These are phyloP conservation scores for Fusarium napiforme DNA, from an alignment of 2,329 filamentous ascomycete genomes.

Conservation along the genomic window DNA sequence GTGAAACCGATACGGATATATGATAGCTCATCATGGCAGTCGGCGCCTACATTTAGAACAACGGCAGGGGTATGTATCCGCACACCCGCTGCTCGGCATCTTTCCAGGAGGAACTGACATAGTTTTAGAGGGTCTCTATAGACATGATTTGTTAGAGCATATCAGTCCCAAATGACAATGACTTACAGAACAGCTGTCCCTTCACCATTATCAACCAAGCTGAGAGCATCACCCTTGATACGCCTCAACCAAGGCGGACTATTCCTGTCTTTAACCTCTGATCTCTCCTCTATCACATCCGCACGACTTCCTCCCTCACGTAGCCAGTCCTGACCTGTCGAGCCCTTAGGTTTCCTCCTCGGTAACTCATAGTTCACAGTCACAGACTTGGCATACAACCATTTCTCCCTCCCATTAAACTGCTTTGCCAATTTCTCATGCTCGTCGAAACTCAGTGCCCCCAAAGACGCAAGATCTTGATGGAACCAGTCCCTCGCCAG, in stretches of 20 bases:
- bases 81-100: constrained; percentile 70
- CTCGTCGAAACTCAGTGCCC: constrained; percentile 74
- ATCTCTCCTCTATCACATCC: constrained; percentile 54
- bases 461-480: constrained; percentile 66
- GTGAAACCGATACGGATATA: constrained; percentile 62
- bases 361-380: constrained; percentile 62
- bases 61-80: constrained; percentile 72
- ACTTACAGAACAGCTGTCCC: constrained; percentile 73
- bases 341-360: constrained; percentile 50
- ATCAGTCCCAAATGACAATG: not conserved
- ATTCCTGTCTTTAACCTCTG: constrained; percentile 48
- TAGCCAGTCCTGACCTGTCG: constrained; percentile 72
- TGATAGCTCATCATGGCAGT: constrained; percentile 61
- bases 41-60: constrained; percentile 62
- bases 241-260: constrained; percentile 49
- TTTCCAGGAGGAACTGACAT: constrained; percentile 71
- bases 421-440: constrained; percentile 72
- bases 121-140: constrained; percentile 72
- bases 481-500: constrained; percentile 79
- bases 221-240: constrained; percentile 64
- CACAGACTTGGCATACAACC: constrained; percentile 64
- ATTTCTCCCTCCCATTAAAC: constrained; percentile 65
- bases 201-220: constrained; percentile 69
- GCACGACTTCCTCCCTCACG: constrained; percentile 71
- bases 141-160: not conserved